Base-by-base conservation (phyloP, 2,329 filamentous ascomycete genomes). In the Fusarium sp. region DNA sequence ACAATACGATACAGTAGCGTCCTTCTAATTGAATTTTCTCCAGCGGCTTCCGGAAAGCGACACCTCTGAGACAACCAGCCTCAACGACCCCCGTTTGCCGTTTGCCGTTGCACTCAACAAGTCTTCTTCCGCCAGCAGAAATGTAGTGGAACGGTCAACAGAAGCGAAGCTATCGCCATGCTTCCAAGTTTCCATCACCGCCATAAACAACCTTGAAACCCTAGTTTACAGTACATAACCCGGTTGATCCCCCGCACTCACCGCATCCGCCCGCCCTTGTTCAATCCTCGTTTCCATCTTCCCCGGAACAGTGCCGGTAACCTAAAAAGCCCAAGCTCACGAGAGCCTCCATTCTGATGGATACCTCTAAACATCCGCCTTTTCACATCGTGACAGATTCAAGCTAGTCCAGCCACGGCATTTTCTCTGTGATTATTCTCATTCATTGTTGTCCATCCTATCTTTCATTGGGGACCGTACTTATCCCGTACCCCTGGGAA, bases 201-300 rank as follows among this genome's bases (percentile, higher is more conserved):
- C 53, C 28, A 64, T 15, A 45, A 40, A 20, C 40, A 58, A 30
- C 51, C 39, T 28, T 32, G 7, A 39, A 46, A 14, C 30, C 37
- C 44, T 39, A 37, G 40, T 50, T 37, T 26, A 26, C 58, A 54
- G 19, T 56, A 51, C 46, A 56, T 47, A 51, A 39, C 32, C 41
- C n/a, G 39, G 63, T 52, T 62, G 46, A 65, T 61, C 63, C 68
- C 71, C 70, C 71, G 68, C 71, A 73, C 68, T 67, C 71, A 73
- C 71, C 71, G 69, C 68, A 71, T 67, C 70, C 57, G 57, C 56
- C 60, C 22, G 48, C 39, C 50, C 57, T 68, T 59, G 62, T 56
- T 64, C 60, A 37, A 58, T 62, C 37, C 45, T 44, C 41, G n/a
- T 20, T 62, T 60, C 55, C 56, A 35, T 28, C 53, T 60, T 58